Evolutionary conservation across 441 rosid genomes (phyloP).

Genomic region (Rhodomyrtus psidioides): DNA sequence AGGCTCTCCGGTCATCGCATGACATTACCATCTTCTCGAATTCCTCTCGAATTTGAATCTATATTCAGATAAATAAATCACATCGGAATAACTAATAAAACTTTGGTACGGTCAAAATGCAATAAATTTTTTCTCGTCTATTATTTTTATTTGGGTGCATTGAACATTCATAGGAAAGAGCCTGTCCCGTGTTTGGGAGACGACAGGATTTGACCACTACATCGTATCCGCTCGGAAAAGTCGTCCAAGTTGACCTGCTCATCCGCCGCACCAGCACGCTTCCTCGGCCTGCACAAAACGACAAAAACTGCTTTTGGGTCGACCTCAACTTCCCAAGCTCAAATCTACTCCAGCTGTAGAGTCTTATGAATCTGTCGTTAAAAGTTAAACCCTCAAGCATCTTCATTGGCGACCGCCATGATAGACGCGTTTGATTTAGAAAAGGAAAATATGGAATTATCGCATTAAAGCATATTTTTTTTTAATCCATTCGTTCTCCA

Average conservation of each 20-base stretch:
- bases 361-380: background rate
- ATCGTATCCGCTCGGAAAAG: background rate
- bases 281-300: background rate
- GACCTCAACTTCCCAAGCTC: background rate
- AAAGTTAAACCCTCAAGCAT: background rate
- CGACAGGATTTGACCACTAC: background rate
- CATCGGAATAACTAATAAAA: background rate
- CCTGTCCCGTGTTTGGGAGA: background rate
- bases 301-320: background rate
- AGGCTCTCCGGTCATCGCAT: fast-evolving
- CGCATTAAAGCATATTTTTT: no score
- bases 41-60: background rate
- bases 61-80: background rate
- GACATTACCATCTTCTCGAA: background rate
- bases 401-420: background rate
- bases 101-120: background rate
- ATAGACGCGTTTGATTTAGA: background rate
- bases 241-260: background rate
- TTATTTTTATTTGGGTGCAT: no score
- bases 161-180: background rate
- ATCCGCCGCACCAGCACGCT: background rate
- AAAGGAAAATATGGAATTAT: background rate
- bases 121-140: background rate
- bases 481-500: background rate
- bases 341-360: background rate